Conservation (phyloP, 768 basidiomycete genomes). For the Lanmaoa rubissima region DNA sequence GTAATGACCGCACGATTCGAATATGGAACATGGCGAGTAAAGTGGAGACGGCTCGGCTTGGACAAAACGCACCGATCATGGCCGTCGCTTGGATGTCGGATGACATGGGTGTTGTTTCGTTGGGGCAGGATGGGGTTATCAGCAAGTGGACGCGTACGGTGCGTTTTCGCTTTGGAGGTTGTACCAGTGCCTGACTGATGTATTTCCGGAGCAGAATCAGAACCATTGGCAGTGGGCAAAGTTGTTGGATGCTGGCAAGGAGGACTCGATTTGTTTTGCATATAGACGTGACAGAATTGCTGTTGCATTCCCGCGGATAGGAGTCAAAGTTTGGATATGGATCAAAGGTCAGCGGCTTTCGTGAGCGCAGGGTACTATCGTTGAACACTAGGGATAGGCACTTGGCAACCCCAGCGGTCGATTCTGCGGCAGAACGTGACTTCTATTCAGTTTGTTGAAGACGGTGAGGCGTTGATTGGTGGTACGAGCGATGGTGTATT, state of each 20-base stretch:
- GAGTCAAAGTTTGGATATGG: constrained; percentile 67
- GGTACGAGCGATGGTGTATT: constrained; percentile 69
- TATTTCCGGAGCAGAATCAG: constrained; percentile 33
- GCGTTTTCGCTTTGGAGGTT: constrained; percentile 21
- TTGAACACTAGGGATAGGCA: constrained; percentile 37
- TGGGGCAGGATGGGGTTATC: constrained; percentile 55
- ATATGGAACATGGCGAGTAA: constrained; percentile 54
- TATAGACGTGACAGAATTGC: constrained; percentile 58
- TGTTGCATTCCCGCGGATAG: constrained; percentile 55
- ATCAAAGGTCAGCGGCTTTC: constrained; percentile 43
- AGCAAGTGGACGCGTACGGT: constrained; percentile 60
- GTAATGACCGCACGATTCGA: constrained; percentile 61
- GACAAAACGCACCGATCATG: constrained; percentile 48
- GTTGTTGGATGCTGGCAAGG: constrained; percentile 48
- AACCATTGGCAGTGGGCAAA: constrained; percentile 58
- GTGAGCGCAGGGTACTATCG: not conserved
- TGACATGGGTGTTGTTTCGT: constrained; percentile 53
- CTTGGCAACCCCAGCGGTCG: constrained; percentile 63
- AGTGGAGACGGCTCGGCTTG: constrained; percentile 54
- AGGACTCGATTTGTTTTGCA: constrained; percentile 51
- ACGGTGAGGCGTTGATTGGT: constrained; percentile 61
- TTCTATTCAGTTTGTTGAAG: constrained; percentile 59
- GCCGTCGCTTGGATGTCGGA: constrained; percentile 59
- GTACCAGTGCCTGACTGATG: not conserved
- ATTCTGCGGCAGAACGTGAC: constrained; percentile 66